Evolutionary conservation across 2,329 filamentous ascomycete species (phyloP), one percentile per base, ranked within the genome.

Genomic region (Calcarisporium arbuscula): DNA sequence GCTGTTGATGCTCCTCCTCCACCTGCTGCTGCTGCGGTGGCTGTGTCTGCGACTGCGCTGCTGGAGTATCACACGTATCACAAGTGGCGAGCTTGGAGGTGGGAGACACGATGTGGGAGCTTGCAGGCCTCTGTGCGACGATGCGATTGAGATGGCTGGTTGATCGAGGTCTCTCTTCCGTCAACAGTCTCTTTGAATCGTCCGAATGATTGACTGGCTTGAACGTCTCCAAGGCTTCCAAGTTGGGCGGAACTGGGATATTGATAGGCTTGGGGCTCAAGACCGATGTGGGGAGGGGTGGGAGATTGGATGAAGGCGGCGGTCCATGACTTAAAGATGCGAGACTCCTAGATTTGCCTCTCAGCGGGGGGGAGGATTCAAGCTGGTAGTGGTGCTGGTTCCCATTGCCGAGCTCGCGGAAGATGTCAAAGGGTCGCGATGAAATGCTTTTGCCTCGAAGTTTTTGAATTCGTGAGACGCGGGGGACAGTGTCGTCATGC

Each of bases 401-500:
- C 19, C 19, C 20, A 20, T 15, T 30, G 36, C 42, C 38, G 28
- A 32, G 25, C 39, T 51, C 50, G 28, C 41, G 41, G 39, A 48
- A 59, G 22, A 58, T 47, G 20, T 59, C 50, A 35, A 61, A 57
- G 4, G 46, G 41, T 8, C 43, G 47, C 26, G 55, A 51, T 16
- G 56, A 58, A 8, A 58, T 44, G 43, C 56, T 61, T 32, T 58
- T 61, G 19, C 57, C 58, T 5, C 57, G 50, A 16, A 60, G 48
- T 20, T 34, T 48, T 35, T 51, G 57, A 35, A 54, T 58, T 27
- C 54, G 52, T 5, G 60, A 61, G 8, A 45, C 38, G 12, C n/a
- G n/a, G n/a, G n/a, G n/a, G 45, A 31, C n/a, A 41, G 36, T 26
- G 34, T 40, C 8, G 44, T 48, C 15, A 48, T 47, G 36, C 40